Evolutionary conservation across 768 basidiomycete species (phyloP).

Genomic region (Suillus alpinus): DNA sequence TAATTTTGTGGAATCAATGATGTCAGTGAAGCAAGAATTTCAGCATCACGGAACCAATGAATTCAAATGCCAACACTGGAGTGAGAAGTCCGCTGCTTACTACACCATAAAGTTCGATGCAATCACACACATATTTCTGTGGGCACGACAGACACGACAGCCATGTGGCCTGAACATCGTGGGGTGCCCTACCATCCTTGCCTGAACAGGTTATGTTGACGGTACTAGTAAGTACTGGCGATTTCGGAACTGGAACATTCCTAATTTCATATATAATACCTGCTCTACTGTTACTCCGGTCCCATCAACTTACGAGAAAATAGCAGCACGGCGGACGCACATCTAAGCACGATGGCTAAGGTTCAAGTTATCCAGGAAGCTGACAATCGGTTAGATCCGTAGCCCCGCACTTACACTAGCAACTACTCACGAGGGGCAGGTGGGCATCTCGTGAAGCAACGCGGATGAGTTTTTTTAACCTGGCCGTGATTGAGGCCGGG

Average conservation of each 20-base stretch:
- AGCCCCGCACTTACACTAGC: neutral
- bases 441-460: neutral
- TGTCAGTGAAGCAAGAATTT: neutral
- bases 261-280: neutral
- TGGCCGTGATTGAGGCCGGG: neutral
- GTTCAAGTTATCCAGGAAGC: neutral
- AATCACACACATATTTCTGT: neutral
- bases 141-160: neutral
- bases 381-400: neutral
- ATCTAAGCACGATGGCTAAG: neutral
- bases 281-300: neutral
- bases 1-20: neutral
- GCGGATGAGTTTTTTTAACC: neutral
- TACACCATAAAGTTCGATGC: neutral
- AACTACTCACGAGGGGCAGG: neutral
- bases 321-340: neutral
- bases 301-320: neutral
- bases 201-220: neutral
- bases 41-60: neutral
- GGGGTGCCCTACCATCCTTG: neutral
- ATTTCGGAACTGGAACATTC: neutral
- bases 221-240: neutral
- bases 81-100: neutral
- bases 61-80: neutral
- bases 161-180: neutral